Conservation (phyloP, 352 stramenopile species). For the Plasmopara viticola region DNA sequence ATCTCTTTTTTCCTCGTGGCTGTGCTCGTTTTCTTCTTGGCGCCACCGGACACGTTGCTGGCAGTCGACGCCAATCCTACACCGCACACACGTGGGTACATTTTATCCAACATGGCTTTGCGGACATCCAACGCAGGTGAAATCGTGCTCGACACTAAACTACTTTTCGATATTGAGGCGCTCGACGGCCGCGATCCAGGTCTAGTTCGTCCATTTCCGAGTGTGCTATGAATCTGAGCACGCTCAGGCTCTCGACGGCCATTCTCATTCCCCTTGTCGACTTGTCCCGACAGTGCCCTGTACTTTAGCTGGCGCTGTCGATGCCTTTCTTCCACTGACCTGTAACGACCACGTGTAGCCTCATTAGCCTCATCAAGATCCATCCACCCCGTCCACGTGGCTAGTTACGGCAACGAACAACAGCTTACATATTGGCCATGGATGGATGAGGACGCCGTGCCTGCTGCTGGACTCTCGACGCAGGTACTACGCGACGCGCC, state of each 20-base stretch:
- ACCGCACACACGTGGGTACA: constrained; percentile 74
- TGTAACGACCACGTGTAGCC: constrained; percentile 7
- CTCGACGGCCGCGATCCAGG: constrained; percentile 22
- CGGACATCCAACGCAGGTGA: constrained; percentile 26
- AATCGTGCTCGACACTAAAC: constrained; percentile 8
- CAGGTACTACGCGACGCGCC: constrained; percentile 19
- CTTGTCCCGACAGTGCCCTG: constrained; percentile 28
- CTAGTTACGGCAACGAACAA: neutral
- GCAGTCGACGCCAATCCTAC: constrained; percentile 19
- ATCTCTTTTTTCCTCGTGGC: constrained; percentile 38
- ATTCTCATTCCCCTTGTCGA: constrained; percentile 5
- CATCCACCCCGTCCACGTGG: neutral
- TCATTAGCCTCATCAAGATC: constrained; percentile 9
- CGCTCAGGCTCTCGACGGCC: constrained; percentile 17
- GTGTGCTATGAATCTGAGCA: constrained; percentile 12
- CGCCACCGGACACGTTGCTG: constrained; percentile 16
- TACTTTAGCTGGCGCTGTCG: constrained; percentile 44
- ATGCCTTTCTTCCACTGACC: constrained; percentile 53
- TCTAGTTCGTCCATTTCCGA: constrained; percentile 9
- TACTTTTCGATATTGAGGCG: constrained; percentile 14
- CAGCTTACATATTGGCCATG: constrained; percentile 25
- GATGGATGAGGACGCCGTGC: constrained; percentile 14
- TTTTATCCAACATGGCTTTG: constrained; percentile 72
- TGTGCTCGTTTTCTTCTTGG: constrained; percentile 26
- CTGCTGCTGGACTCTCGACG: constrained; percentile 17